Evolutionary conservation across 2,329 filamentous ascomycete species (phyloP), one percentile per base, ranked within the genome.

Genomic region (Penicillium sp.): DNA sequence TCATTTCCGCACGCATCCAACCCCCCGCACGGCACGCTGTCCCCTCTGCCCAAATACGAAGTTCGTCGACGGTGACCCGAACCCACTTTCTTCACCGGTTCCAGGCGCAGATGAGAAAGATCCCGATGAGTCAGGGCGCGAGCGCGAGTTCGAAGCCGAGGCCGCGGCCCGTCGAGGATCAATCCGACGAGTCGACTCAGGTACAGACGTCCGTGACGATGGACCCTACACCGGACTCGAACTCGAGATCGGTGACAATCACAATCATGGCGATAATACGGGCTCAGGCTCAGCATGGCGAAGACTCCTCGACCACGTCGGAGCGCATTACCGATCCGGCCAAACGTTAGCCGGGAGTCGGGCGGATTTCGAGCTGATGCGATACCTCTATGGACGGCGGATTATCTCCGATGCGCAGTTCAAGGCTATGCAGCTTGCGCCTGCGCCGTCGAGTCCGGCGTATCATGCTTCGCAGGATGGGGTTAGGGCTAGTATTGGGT

Each of bases 301-400:
- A 48, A 63, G 58, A 21, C 68, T 78, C 69, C 66, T 78, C 29
- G 66, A 71, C 18, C 75, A 78, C 51, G 68, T 78, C 51, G 71
- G 67, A 12, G 59, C 62, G 44, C 75, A 78, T 57, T 76, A 74
- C 46, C 68, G 70, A 30, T 60, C 64, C 8, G 75, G 75, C 13
- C 68, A 77, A 32, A 69, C 70, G 17, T 65, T 77, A 7, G 70
- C 72, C 2, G 68, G 69, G 5, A 72, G 69, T 41, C 66, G 70
- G 37, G 68, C 73, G 6, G 74, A 75, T 53, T 75, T 77, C 41
- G 70, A 72, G 52, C 61, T 78, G 12, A 76, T 78, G 74, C 71
- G 70, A 45, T 76, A 76, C 60, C 68, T 78, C 49, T 78, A 74
- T 54, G 67, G 66, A 15, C 56, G 67, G 46, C 66, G 72, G 24